Base-by-base conservation (phyloP, 768 basidiomycete species). In the Candolleomyces eurysporus region DNA sequence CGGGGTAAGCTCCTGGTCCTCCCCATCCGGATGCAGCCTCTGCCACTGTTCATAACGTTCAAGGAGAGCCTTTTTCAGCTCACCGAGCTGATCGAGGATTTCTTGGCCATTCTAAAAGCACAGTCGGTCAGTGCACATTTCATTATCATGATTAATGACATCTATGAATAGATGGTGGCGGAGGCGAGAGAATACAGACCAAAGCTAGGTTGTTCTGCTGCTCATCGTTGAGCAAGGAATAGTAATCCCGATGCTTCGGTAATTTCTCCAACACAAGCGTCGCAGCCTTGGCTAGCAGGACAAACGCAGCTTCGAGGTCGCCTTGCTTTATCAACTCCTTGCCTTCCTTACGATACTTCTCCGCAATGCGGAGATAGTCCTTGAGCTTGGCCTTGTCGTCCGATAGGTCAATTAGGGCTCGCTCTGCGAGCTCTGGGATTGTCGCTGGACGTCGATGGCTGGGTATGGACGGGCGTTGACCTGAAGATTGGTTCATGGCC, bases 201-300 rank as follows among this genome's bases (percentile, higher is more conserved):
- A 85, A 71, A 36, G 79, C 82, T 17, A 93, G 79, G 71, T 91
- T 90, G 55, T 84, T 76, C 57, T 86, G 80, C 67, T 93, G 91
- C 11, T 79, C 76, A 6, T 74, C 58, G 49, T 71, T 86, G 66
- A 94, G 71, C 49, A 85, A 71, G 0, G 75, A 76, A 39, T 79
- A 66, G 69, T 89, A 93, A 48, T 91, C 86, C 57, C 79, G 76
- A 74, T 93, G 92, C 1, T 77, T 75, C 0, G 91, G 91, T n/a
- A 94, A 76, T 64, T 84, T 87, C 76, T 94, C 90, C 11, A 91
- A 82, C 5, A 92, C 89, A 60, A 93, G 76, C 1, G 89, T 91
- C 0, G 90, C 90, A 9, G 91, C 89, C 62, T 79, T 84, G 3
- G 91, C 91, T 54, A 83, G 84, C 63, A 85, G 79, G 17, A 92